A percentile compares a stretch with the other conserved stretches of the same genome.
phyloP scores from a whole-genome alignment of 2,329 filamentous ascomycete genomes.

The Bertia moriformis region DNA sequence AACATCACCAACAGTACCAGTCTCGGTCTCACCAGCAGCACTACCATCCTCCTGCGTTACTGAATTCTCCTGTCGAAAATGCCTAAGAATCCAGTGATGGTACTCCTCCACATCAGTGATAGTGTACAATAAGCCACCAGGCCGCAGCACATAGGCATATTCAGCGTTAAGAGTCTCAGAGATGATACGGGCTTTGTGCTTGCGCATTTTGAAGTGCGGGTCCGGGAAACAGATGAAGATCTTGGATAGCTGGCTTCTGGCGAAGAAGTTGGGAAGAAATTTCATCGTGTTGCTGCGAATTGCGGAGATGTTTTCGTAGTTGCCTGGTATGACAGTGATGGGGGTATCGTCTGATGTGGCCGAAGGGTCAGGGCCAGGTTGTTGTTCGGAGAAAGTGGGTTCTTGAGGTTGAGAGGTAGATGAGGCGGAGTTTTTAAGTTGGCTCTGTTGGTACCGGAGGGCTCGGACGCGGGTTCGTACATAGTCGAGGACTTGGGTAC shows the following conservation, averaged over 20 bases:
- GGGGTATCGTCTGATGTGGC: slow-evolving; percentile 71
- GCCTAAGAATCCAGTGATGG: slow-evolving; percentile 81
- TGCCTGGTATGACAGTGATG: slow-evolving; percentile 36
- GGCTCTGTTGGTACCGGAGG: neutral
- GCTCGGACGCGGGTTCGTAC: slow-evolving; percentile 23
- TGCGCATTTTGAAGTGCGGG: slow-evolving; percentile 91
- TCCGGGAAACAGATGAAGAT: slow-evolving; percentile 98
- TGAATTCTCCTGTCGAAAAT: slow-evolving; percentile 53
- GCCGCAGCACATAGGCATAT: slow-evolving; percentile 75
- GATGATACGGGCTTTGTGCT: slow-evolving; percentile 93
- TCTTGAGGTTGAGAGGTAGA: neutral
- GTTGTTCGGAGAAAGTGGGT: neutral
- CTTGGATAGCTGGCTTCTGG: slow-evolving; percentile 63
- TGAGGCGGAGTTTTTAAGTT: neutral
- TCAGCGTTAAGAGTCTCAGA: slow-evolving; percentile 78
- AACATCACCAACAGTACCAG: neutral
- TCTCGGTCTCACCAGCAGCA: neutral
- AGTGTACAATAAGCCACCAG: slow-evolving; percentile 80
- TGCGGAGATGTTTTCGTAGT: slow-evolving; percentile 76
- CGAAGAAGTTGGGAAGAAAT: slow-evolving; percentile 96
- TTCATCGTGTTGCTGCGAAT: slow-evolving; percentile 96
- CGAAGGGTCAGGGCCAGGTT: slow-evolving; percentile 23
- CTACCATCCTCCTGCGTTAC: neutral
- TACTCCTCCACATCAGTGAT: slow-evolving; percentile 95
- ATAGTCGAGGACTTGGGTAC: slow-evolving; percentile 30